Conservation (phyloP, 2,329 filamentous ascomycete genomes). For the Paramyrothecium roridum region DNA sequence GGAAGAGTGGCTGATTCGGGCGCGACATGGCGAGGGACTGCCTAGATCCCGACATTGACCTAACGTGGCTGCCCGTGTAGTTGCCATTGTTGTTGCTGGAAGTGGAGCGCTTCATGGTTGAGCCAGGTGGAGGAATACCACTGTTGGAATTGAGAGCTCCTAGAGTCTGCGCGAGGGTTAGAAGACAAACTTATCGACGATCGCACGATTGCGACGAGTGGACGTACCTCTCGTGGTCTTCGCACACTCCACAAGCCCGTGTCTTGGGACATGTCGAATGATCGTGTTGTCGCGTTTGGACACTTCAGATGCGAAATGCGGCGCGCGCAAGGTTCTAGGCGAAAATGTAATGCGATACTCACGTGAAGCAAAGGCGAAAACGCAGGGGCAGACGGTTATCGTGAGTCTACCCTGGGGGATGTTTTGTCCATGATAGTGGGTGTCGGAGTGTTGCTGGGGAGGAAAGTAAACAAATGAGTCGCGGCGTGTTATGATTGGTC, state of each 20-base stretch:
- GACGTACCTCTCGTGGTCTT: conserved; percentile 79
- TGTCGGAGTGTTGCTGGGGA: conserved; percentile 31
- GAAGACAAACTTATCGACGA: conserved; percentile 1
- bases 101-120: conserved; percentile 89
- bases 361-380: background rate
- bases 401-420: background rate
- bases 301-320: background rate
- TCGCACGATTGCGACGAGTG: conserved; percentile 5
- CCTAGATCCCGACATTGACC: conserved; percentile 78
- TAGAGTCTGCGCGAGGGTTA: conserved; percentile 64
- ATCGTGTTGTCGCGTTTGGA: background rate
- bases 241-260: conserved; percentile 87
- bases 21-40: conserved; percentile 82
- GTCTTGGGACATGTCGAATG: conserved; percentile 72
- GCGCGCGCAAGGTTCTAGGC: conserved; percentile 11
- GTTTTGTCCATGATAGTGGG: background rate
- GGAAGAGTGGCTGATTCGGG: conserved; percentile 83
- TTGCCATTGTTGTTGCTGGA: conserved; percentile 60
- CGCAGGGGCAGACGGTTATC: background rate
- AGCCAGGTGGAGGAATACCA: conserved; percentile 84
- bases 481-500: conserved; percentile 20
- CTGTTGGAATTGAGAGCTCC: conserved; percentile 80
- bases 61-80: conserved; percentile 67
- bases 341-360: background rate
- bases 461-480: conserved; percentile 40